Conservation (phyloP, 352 stramenopile species). For the Globisporangium orthogonon region DNA sequence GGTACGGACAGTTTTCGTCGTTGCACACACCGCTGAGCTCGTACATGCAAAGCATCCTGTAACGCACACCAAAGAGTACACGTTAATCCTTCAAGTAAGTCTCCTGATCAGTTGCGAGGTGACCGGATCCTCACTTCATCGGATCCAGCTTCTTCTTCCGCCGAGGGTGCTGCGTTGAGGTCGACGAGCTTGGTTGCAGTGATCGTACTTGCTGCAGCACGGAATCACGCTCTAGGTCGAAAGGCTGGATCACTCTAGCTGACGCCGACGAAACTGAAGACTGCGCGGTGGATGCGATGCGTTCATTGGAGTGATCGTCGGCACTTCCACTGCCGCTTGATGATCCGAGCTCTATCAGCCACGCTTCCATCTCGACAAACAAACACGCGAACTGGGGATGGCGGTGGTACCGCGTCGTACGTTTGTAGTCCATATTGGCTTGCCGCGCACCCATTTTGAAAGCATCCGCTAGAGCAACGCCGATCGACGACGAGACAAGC, state of each 20-base stretch:
- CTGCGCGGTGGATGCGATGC: neutral
- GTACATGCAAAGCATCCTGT: constrained; percentile 62
- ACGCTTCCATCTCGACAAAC: constrained; percentile 24
- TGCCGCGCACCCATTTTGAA: neutral
- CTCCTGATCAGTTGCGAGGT: neutral
- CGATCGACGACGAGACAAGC: neutral
- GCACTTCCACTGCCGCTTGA: neutral
- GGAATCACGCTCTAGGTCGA: constrained; percentile 10
- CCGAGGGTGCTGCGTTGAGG: constrained; percentile 2
- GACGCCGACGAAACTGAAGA: neutral
- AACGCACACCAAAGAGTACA: neutral
- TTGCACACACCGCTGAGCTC: constrained; percentile 76
- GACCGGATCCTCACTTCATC: constrained; percentile 42
- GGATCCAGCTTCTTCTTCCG: constrained; percentile 26
- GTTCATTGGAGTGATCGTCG: neutral
- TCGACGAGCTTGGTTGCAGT: neutral
- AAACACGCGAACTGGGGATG: constrained; percentile 23
- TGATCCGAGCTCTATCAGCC: constrained; percentile 8
- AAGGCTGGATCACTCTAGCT: neutral
- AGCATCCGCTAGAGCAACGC: constrained; percentile 1
- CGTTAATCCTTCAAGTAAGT: neutral
- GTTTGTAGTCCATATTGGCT: neutral
- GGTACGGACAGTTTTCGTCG: constrained; percentile 56
- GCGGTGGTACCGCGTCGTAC: constrained; percentile 2
- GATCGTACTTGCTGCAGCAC: constrained; percentile 28